These are phyloP conservation scores for Ceratocystis harringtonii DNA, from an alignment of 2,329 filamentous ascomycete species.

Conservation along the genomic window DNA sequence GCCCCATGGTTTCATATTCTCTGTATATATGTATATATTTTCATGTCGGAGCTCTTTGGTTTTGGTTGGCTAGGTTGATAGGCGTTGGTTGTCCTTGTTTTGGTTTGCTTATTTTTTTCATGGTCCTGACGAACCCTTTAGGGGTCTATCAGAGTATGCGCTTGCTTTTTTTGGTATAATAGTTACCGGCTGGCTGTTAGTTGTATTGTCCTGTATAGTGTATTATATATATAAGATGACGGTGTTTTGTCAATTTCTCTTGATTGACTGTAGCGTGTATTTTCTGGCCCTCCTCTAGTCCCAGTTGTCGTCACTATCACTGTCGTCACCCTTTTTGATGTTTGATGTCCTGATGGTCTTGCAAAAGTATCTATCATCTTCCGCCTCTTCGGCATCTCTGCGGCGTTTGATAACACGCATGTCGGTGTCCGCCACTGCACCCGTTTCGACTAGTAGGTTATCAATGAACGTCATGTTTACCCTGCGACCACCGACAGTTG, in stretches of 20 bases:
- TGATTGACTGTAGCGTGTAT: constrained; percentile 4
- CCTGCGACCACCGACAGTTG: constrained; percentile 57
- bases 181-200: background rate
- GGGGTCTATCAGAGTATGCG: background rate
- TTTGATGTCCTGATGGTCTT: constrained; percentile 39
- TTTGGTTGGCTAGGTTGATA: background rate
- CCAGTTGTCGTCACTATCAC: constrained; percentile 46
- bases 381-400: constrained; percentile 43
- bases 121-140: background rate
- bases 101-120: background rate
- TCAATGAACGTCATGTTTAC: constrained; percentile 65
- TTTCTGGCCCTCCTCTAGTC: constrained; percentile 31
- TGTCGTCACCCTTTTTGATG: constrained; percentile 29
- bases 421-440: constrained; percentile 65
- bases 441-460: constrained; percentile 63
- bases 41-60: background rate
- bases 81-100: background rate
- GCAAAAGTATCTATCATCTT: constrained; percentile 38
- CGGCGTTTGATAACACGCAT: constrained; percentile 54
- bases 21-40: background rate
- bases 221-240: constrained; percentile 7
- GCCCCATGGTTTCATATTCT: background rate
- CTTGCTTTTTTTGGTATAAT: background rate
- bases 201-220: constrained; percentile 4
- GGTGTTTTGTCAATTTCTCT: background rate